These are phyloP conservation scores for Hyaloscypha bicolor DNA, from an alignment of 495 filamentous ascomycete species.

Conservation along the genomic window DNA sequence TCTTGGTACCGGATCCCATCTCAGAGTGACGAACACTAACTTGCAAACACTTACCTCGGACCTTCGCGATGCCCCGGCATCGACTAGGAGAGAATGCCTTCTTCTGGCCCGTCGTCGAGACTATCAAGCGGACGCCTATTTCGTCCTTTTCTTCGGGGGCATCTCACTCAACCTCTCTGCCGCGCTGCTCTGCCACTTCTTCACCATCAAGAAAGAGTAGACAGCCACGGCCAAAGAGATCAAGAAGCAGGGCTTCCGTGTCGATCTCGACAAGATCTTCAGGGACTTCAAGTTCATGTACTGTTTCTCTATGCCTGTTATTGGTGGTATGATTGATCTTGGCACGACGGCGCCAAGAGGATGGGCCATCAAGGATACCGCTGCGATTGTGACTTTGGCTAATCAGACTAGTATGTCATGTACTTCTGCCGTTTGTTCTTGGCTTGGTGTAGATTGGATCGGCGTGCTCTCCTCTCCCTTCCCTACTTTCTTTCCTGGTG, in stretches of 20 bases:
- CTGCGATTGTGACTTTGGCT: slow-evolving; percentile 43
- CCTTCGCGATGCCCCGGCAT: slow-evolving; percentile 26
- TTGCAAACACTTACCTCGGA: slow-evolving; percentile 31
- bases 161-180: slow-evolving; percentile 60
- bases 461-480: too few relatives aligned
- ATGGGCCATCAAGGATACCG: slow-evolving; percentile 41
- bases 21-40: slow-evolving; percentile 45
- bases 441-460: too few relatives aligned
- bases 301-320: slow-evolving; percentile 19
- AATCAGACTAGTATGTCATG: slow-evolving; percentile 37
- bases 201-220: slow-evolving; percentile 64
- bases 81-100: slow-evolving; percentile 28
- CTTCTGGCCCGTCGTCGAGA: slow-evolving; percentile 49
- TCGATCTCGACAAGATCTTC: slow-evolving; percentile 28
- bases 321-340: slow-evolving; percentile 39
- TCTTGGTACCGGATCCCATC: slow-evolving; percentile 55
- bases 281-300: slow-evolving; percentile 32
- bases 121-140: slow-evolving; percentile 65
- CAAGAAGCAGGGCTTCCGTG: slow-evolving; percentile 39
- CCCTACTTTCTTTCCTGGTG: too few relatives aligned
- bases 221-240: slow-evolving; percentile 62
- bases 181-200: slow-evolving; percentile 62
- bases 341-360: slow-evolving; percentile 38
- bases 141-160: slow-evolving; percentile 64
- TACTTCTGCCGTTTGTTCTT: slow-evolving; percentile 14